These are phyloP conservation scores for Coccinonectria pachysandricola DNA, from an alignment of 2,329 filamentous ascomycete species.

Conservation along the genomic window DNA sequence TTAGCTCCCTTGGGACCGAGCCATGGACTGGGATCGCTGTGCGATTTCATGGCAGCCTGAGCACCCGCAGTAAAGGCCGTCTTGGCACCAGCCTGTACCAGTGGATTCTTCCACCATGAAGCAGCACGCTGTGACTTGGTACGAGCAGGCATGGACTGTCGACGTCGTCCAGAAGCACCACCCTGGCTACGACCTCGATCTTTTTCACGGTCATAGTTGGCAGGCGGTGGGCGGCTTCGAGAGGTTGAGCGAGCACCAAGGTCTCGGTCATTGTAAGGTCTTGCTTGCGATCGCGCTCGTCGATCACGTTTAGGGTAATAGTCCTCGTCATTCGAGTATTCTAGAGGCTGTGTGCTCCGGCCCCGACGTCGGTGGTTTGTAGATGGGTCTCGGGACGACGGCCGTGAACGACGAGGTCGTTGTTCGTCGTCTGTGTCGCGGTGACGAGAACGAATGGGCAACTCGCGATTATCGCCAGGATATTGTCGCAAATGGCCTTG, in stretches of 20 bases:
- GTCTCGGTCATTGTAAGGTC: constrained; percentile 8
- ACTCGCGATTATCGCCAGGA: too few relatives aligned
- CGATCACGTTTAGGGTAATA: constrained; percentile 7
- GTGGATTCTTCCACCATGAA: constrained; percentile 28
- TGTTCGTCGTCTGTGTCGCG: constrained; percentile 5
- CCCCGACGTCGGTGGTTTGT: constrained; percentile 9
- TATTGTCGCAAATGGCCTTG: constrained; percentile 2
- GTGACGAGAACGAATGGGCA: too few relatives aligned
- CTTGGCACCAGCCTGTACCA: constrained; percentile 31
- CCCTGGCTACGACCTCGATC: not conserved
- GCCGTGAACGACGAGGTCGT: constrained; percentile 9
- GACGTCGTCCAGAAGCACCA: constrained; percentile 13
- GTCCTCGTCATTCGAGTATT: constrained; percentile 12
- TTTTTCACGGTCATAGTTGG: constrained; percentile 7
- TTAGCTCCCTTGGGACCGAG: constrained; percentile 38
- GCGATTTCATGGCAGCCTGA: constrained; percentile 36
- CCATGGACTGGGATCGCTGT: constrained; percentile 36
- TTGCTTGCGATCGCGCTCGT: constrained; percentile 15
- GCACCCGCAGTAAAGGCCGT: constrained; percentile 39
- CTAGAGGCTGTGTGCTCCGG: constrained; percentile 6
- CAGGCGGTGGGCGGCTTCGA: constrained; percentile 15
- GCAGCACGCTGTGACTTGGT: constrained; percentile 10
- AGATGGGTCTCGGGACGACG: constrained; percentile 3
- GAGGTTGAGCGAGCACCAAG: constrained; percentile 7
- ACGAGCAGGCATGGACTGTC: constrained; percentile 24